Evolutionary conservation across 2,329 filamentous ascomycete genomes (phyloP), one percentile per base, ranked within the genome.

Genomic region (Macroventuria anomochaeta): DNA sequence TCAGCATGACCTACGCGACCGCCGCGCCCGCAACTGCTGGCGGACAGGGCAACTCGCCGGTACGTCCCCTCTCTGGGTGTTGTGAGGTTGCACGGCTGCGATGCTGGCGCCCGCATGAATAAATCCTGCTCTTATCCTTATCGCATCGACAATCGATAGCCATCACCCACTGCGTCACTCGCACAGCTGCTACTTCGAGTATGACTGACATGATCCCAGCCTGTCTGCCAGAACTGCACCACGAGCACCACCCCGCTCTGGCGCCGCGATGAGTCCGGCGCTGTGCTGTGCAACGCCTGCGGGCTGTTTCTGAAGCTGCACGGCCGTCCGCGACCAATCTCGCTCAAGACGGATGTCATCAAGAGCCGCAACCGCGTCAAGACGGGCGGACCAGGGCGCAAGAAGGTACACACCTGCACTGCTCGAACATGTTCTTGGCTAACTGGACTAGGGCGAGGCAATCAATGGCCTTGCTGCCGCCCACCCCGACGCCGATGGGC

Each of bases 321-420:
- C 75, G 93, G 93, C 61, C 89, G 93, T 21, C 87, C 95, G 56
- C 88, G 95, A 51, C 95, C 95, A 64, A 97, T 96, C 75, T 96
- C 91, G 67, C 84, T 99, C 68, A 99, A 99, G 83, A 97, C 95
- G 41, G 95, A 99, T 81, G 93, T 97, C 64, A 99, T 99, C 80
- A 99, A 99, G 82, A 97, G 93, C 80, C 91, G 95, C 70, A 99
- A 99, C 78, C 88, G 95, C 62, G 93, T 97, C 66, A 97, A 97
- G 82, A 95, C 92, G 47, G 85, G 89, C 7, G 90, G 81, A 2
- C 84, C 93, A 68, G 86, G 88, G 39, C 89, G 91, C 69, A 93
- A 92, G 77, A 96, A 96, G 87, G 91, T 91, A 79, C 70, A 77
- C 71, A 3, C 8, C 6, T 23, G 5, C 3, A 2, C 3, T 6